Base-by-base conservation (phyloP, 306 rosid genomes). In the Citrullus colocynthis region DNA sequence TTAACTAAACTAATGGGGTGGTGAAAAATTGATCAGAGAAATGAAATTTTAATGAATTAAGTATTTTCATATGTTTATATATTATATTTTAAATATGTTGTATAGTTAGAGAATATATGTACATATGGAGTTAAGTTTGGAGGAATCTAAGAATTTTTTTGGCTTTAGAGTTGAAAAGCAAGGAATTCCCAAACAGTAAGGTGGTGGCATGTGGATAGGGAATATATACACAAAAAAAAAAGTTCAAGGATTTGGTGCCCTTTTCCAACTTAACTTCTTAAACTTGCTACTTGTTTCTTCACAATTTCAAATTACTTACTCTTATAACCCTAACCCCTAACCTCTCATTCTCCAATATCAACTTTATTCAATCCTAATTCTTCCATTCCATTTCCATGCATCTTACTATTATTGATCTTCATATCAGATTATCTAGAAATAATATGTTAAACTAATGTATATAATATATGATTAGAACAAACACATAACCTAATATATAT, bases 211-310 rank as follows among this genome's bases (percentile, higher is more conserved):
- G 77, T 74, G 77, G 77, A 74, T 74, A 74, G 77, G 48, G 77
- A 74, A 74, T 74, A 74, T 74, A 74, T 74, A 74, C 48, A 74
- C 28, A 74, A 74, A 55, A 83, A 74, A 55, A 83, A 82, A 62
- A 37, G 14, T 45, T 57, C 79, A 76, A 36, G 57, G 62, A 74
- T 76, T 82, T 78, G 52, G 76, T 72, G 59, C 77, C 42, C 41
- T 15, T 72, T 72, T 66, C 32, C 42, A 42, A 67, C 74, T 42
- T 67, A 24, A 42, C 74, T 67, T 67, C 32, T 67, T 66, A 14
- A 24, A 70, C 34, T 72, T 72, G 2, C 28, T 8, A 24, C 59
- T 71, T 69, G 6, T 24, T 45, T 71, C 20, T 15, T 7, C 39
- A 28, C 58, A 44, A 32, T 48, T 9, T 54, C 4, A 49, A 54